A percentile compares a stretch with the other conserved stretches of the same genome.
Evolutionary conservation across 2,329 filamentous ascomycete species (phyloP).

Genomic region (Macrophomina phaseolina): DNA sequence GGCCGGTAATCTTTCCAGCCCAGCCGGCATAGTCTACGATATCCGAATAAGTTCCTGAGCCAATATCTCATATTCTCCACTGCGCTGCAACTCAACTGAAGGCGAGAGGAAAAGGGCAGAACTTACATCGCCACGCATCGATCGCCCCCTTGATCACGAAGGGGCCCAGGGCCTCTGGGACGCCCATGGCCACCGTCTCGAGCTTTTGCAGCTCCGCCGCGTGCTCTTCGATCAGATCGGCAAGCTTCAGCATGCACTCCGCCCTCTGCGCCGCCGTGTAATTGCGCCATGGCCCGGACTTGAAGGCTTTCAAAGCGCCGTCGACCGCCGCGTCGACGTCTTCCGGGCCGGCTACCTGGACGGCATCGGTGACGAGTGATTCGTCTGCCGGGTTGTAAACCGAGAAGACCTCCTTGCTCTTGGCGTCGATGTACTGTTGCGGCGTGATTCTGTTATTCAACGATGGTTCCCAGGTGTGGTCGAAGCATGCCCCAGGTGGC

Average conservation of each 20-base stretch:
- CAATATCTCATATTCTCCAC: too few relatives aligned
- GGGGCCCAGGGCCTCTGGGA: conserved; percentile 26
- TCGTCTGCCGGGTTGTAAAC: conserved; percentile 37
- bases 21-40: conserved; percentile 33
- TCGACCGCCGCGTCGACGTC: conserved; percentile 37
- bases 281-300: conserved; percentile 33
- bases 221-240: conserved; percentile 30
- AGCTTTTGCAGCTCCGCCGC: conserved; percentile 30
- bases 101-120: too few relatives aligned
- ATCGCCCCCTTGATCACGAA: neutral
- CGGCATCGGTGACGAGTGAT: conserved; percentile 33
- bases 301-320: conserved; percentile 34
- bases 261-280: conserved; percentile 35
- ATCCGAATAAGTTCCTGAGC: too few relatives aligned
- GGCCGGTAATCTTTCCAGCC: conserved; percentile 42
- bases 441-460: neutral
- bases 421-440: conserved; percentile 36
- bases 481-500: too few relatives aligned
- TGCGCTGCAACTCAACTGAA: too few relatives aligned
- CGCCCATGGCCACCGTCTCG: conserved; percentile 33
- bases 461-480: too few relatives aligned
- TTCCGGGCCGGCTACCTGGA: conserved; percentile 33
- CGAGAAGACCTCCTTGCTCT: conserved; percentile 32
- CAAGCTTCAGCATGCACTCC: conserved; percentile 34
- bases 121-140: neutral